Evolutionary conservation across 179 eudicot species (phyloP).

Genomic region (Carnegiea gigantea): DNA sequence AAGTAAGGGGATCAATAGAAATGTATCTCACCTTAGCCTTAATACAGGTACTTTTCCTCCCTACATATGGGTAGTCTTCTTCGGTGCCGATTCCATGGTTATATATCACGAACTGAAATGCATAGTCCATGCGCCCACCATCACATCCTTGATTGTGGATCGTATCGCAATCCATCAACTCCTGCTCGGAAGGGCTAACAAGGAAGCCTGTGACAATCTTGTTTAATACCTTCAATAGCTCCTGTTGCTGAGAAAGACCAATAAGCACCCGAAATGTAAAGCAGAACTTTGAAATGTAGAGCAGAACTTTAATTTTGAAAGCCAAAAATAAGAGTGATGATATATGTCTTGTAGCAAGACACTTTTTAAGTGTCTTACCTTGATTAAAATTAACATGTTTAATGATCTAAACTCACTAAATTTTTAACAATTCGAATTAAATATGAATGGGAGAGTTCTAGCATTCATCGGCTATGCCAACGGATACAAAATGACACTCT

Average conservation of each 20-base stretch:
- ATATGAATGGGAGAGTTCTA: too few relatives aligned
- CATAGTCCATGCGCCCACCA: slow-evolving; percentile 97
- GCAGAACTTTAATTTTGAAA: too few relatives aligned
- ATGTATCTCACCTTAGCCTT: background rate
- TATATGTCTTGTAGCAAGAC: too few relatives aligned
- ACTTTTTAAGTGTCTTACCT: too few relatives aligned
- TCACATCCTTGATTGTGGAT: slow-evolving; percentile 71
- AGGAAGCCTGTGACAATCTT: slow-evolving; percentile 77
- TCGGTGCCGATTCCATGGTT: slow-evolving; percentile 89
- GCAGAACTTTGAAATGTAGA: background rate
- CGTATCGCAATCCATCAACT: slow-evolving; percentile 80
- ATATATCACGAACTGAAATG: slow-evolving; percentile 59
- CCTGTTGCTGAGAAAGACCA: slow-evolving; percentile 99
- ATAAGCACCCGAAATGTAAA: slow-evolving; percentile 58
- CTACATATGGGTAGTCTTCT: slow-evolving; percentile 38
- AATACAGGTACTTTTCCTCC: background rate
- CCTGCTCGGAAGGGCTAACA: slow-evolving; percentile 92
- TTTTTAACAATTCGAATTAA: too few relatives aligned
- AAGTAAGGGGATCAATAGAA: too few relatives aligned
- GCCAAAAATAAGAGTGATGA: too few relatives aligned
- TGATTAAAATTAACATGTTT: too few relatives aligned
- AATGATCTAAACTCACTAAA: too few relatives aligned
- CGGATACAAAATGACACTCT: too few relatives aligned
- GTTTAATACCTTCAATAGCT: slow-evolving; percentile 91
- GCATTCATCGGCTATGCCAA: too few relatives aligned